Percentiles rank a stretch among this genome's conserved stretches.
Conservation (phyloP, 2,329 filamentous ascomycete genomes). For the Cladorrhinum sp. region DNA sequence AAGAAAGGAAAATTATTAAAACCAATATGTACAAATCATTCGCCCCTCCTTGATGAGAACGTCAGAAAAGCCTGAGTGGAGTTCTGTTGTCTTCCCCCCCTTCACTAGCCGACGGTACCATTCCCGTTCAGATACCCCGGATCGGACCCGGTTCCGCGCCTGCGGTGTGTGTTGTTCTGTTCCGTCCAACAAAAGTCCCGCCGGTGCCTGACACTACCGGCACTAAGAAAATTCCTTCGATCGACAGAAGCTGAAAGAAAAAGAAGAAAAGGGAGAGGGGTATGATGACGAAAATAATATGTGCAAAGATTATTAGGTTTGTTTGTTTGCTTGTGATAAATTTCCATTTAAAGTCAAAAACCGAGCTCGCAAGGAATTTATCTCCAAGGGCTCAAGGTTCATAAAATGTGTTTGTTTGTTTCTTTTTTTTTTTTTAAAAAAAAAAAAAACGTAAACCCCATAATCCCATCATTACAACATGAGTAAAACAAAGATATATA, state of each 20-base stretch:
- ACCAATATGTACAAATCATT: neutral
- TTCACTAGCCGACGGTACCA: neutral
- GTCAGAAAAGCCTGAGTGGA: neutral
- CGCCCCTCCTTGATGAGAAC: neutral
- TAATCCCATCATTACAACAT: constrained; percentile 1
- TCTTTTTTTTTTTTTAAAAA: neutral
- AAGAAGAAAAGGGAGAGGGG: neutral
- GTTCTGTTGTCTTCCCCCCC: neutral
- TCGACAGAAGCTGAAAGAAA: neutral
- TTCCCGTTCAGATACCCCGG: neutral
- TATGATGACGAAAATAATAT: neutral
- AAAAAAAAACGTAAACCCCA: neutral
- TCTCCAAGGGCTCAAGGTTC: constrained; percentile 5
- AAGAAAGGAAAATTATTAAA: neutral
- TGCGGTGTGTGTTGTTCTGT: neutral
- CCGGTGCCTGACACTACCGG: neutral
- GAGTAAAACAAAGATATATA: neutral
- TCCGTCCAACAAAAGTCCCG: neutral
- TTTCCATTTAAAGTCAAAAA: neutral
- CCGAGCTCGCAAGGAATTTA: neutral
- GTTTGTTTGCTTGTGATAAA: neutral
- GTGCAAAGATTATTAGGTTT: neutral
- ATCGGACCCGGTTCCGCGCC: neutral
- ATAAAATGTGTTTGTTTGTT: neutral
- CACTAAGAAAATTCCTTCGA: neutral